phyloP scores from a whole-genome alignment of 495 filamentous ascomycete genomes.

The Evernia prunastri region DNA sequence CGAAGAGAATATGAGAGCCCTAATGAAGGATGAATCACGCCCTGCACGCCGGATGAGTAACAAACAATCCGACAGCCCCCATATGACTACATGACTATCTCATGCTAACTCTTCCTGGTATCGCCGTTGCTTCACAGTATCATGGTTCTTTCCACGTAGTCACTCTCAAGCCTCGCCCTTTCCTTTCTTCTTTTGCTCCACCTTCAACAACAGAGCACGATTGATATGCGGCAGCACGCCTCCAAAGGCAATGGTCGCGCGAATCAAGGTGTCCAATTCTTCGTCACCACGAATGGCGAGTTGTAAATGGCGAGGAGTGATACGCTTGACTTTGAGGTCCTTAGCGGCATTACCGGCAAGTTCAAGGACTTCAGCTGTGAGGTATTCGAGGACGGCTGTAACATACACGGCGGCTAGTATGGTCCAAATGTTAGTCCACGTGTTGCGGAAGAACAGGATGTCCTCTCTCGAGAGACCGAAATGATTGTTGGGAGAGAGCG shows the following conservation, averaged over 20 bases:
- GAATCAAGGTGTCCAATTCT: constrained; percentile 94
- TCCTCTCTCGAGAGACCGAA: not conserved
- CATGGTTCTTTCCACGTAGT: not conserved
- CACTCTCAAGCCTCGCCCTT: constrained; percentile 16
- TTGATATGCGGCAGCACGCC: constrained; percentile 99
- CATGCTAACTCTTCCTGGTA: not conserved
- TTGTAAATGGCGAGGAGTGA: constrained; percentile 95
- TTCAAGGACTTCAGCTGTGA: constrained; percentile 97
- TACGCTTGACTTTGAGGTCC: constrained; percentile 99
- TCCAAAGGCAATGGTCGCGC: constrained; percentile 96
- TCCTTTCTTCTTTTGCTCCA: constrained; percentile 98
- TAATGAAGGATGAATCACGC: not conserved
- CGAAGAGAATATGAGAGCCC: not conserved
- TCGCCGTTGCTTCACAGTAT: not conserved
- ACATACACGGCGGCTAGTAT: constrained; percentile 83
- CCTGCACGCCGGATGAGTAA: not conserved
- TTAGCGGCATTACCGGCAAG: constrained; percentile 98
- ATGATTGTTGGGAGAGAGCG: not conserved
- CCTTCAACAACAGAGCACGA: constrained; percentile 92
- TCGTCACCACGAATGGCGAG: constrained; percentile 98
- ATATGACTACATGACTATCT: not conserved
- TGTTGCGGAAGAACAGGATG: not conserved
- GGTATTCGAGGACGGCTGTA: constrained; percentile 96
- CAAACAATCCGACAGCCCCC: not conserved
- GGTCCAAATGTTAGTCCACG: not conserved